Percentiles rank a stretch among this genome's conserved stretches.
Evolutionary conservation across 345 rosid species (phyloP).

Genomic region (Punica granatum): DNA sequence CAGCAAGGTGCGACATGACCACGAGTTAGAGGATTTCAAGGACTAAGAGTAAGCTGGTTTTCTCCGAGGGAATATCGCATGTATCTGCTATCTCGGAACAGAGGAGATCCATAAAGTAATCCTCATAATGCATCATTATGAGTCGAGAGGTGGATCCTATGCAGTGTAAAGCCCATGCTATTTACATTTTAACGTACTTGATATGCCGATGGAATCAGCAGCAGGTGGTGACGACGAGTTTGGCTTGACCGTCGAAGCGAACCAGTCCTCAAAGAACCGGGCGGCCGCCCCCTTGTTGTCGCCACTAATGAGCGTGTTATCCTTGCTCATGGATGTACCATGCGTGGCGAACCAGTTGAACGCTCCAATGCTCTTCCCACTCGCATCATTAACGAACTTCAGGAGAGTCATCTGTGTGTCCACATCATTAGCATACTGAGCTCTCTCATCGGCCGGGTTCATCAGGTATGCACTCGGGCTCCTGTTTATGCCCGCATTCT

Average conservation of each 20-base stretch:
- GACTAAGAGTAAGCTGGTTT: too few relatives aligned
- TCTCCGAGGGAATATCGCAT: too few relatives aligned
- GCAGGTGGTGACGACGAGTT: not conserved
- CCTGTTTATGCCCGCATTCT: constrained; percentile 45
- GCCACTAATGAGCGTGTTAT: constrained; percentile 49
- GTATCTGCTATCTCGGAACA: too few relatives aligned
- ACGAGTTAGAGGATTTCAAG: not conserved
- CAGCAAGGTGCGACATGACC: not conserved
- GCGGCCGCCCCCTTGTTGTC: constrained; percentile 68
- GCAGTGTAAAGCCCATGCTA: not conserved
- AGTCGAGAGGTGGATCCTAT: too few relatives aligned
- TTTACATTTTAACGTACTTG: not conserved
- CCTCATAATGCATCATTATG: too few relatives aligned
- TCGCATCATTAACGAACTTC: constrained; percentile 28
- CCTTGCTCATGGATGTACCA: constrained; percentile 54
- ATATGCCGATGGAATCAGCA: not conserved
- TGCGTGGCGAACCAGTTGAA: constrained; percentile 60
- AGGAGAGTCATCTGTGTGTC: constrained; percentile 49
- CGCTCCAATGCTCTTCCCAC: constrained; percentile 30
- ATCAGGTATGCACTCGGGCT: constrained; percentile 50
- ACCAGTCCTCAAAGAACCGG: constrained; percentile 55
- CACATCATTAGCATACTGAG: constrained; percentile 27
- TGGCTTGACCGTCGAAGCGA: constrained; percentile 8
- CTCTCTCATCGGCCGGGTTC: constrained; percentile 45
- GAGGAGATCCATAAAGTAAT: too few relatives aligned